Conservation (phyloP, 495 filamentous ascomycete species). For the Penicillium paradoxum region DNA sequence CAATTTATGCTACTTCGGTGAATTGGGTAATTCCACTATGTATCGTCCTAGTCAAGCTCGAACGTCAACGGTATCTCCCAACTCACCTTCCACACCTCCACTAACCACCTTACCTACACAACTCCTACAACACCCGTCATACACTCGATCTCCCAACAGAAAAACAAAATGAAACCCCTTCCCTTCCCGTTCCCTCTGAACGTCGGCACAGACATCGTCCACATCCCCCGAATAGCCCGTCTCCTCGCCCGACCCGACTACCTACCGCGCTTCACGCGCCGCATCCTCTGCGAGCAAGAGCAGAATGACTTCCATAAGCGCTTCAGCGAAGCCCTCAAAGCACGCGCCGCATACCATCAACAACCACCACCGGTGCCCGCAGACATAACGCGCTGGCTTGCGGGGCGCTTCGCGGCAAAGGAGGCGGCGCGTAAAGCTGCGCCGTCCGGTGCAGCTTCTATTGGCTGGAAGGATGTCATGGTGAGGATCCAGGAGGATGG, state of each 20-base stretch:
- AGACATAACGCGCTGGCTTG: slow-evolving; percentile 45
- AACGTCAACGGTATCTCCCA: background rate
- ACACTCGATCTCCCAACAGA: slow-evolving; percentile 1
- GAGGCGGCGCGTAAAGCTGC: slow-evolving; percentile 47
- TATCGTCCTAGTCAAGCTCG: background rate
- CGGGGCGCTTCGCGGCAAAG: slow-evolving; percentile 46
- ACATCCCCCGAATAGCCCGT: slow-evolving; percentile 46
- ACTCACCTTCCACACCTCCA: background rate
- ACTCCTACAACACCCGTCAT: background rate
- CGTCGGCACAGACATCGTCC: slow-evolving; percentile 52
- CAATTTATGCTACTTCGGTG: background rate
- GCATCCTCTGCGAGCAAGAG: slow-evolving; percentile 46
- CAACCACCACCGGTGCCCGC: slow-evolving; percentile 21
- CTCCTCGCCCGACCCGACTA: slow-evolving; percentile 40
- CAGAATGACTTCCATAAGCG: slow-evolving; percentile 37
- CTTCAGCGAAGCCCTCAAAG: slow-evolving; percentile 23
- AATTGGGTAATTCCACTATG: background rate
- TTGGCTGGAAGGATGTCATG: slow-evolving; percentile 39
- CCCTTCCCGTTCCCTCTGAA: slow-evolving; percentile 41
- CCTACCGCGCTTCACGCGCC: slow-evolving; percentile 46
- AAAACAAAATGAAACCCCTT: slow-evolving; percentile 22
- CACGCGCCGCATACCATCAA: background rate
- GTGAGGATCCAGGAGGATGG: slow-evolving; percentile 28
- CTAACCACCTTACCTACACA: background rate
- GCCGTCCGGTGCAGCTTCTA: slow-evolving; percentile 33